These are phyloP conservation scores for Penicillium subrubescens DNA, from an alignment of 495 filamentous ascomycete genomes.

Conservation along the genomic window DNA sequence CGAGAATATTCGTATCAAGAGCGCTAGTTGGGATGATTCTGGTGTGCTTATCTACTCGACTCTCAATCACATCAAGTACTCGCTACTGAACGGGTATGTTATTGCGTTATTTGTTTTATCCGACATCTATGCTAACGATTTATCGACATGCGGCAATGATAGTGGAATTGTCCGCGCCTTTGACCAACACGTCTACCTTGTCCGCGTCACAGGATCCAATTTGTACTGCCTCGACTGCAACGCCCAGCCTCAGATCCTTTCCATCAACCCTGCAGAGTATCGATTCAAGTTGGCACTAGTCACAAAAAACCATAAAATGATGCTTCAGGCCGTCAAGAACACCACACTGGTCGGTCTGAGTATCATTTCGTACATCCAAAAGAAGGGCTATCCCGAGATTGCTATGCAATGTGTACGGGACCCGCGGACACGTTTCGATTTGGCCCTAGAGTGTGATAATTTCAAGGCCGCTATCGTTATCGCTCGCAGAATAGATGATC, in stretches of 20 bases:
- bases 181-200: conserved; percentile 99
- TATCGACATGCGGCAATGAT: conserved; percentile 52
- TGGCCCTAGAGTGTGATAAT: conserved; percentile 97
- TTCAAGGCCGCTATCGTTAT: conserved; percentile 97
- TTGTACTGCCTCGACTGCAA: conserved; percentile 93
- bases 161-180: conserved; percentile 98
- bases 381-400: conserved; percentile 99
- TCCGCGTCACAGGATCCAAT: conserved; percentile 87
- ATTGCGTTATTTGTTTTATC: background rate
- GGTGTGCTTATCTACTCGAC: conserved; percentile 97
- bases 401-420: conserved; percentile 98
- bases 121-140: background rate
- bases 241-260: conserved; percentile 85
- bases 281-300: conserved; percentile 97
- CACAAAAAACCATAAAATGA: conserved; percentile 97
- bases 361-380: conserved; percentile 98
- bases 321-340: conserved; percentile 98
- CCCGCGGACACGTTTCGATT: conserved; percentile 93
- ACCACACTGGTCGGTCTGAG: conserved; percentile 98
- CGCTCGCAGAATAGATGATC: conserved; percentile 91
- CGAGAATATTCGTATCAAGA: conserved; percentile 99
- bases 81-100: conserved; percentile 79
- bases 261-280: conserved; percentile 97
- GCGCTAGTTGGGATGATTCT: conserved; percentile 98
- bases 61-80: conserved; percentile 99